phyloP scores from a whole-genome alignment of 2,329 filamentous ascomycete species.

The Fusarium siculi region DNA sequence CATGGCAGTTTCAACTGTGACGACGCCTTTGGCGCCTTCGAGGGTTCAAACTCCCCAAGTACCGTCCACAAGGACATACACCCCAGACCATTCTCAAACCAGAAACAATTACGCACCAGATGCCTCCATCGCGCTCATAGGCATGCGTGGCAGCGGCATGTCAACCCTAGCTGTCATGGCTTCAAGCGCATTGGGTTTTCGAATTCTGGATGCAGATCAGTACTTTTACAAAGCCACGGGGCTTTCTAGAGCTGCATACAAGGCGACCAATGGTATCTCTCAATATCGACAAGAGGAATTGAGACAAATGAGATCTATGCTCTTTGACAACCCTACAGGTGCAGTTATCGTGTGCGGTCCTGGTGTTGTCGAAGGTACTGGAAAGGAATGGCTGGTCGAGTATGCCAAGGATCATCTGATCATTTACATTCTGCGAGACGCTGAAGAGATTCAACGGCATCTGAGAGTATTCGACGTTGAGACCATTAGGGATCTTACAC shows the following conservation, averaged over 20 bases:
- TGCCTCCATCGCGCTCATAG: neutral
- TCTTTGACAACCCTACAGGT: neutral
- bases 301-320: neutral
- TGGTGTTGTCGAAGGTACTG: constrained; percentile 3
- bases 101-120: neutral
- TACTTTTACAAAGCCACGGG: constrained; percentile 1
- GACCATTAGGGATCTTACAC: neutral
- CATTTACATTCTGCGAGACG: neutral
- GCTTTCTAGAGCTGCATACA: neutral
- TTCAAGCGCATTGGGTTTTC: neutral
- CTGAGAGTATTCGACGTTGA: neutral
- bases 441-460: neutral
- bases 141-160: constrained; percentile 7
- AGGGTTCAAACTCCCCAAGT: too few relatives aligned
- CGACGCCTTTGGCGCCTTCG: too few relatives aligned
- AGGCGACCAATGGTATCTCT: neutral
- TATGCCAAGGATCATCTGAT: neutral
- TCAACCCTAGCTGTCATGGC: constrained; percentile 4
- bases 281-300: constrained; percentile 12
- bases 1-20: too few relatives aligned
- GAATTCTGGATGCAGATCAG: constrained; percentile 5
- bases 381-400: constrained; percentile 4
- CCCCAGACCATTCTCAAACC: too few relatives aligned
- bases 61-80: too few relatives aligned
- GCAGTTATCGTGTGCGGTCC: constrained; percentile 8